Evolutionary conservation across 495 filamentous ascomycete genomes (phyloP), one percentile per base, ranked within the genome.

Genomic region (Annulohypoxylon bovei): DNA sequence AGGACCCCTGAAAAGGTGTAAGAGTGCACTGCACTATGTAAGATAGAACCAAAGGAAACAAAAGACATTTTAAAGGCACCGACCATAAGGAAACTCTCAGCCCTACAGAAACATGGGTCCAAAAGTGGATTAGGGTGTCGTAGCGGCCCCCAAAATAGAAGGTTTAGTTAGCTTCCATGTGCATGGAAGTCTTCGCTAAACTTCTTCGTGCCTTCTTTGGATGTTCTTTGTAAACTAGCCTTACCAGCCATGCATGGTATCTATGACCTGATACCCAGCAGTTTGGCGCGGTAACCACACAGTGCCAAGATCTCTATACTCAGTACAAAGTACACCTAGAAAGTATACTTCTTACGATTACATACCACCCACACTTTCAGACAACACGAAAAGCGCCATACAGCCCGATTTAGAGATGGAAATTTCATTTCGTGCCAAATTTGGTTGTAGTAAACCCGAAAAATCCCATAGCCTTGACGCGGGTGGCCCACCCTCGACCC

Each of bases 141-240:
- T 46, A 53, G 2, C 33, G 39, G 67, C 67, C 67, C 61, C 55
- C 67, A 71, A 66, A 66, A 65, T 68, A 27, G 37, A 32, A 54
- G 59, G 47, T 11, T 62, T 37, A 20, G 12, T 16, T 37, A 33
- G 53, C 52, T 55, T 55, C 52, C 4, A 55, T 16, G 20, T 42
- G 39, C 39, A 18, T n/a, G n/a, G n/a, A n/a, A n/a, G n/a, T 50
- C 25, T 50, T 28, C 46, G 46, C 46, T 50, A 28, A 28, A 22
- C 11, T 56, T 56, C 27, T 65, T 33, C 20, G 52, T 28, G 53
- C 25, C 40, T 70, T 65, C 68, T 22, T 62, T 65, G 55, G n/a
- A n/a, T 62, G 30, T 49, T 16, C 60, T 30, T 35, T 42, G 39
- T 42, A 35, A 55, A 20, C 28, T 37, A 53, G n/a, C 53, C 32